Conservation (phyloP, 2,329 filamentous ascomycete species). For the Davidsoniella neocaledoniae region DNA sequence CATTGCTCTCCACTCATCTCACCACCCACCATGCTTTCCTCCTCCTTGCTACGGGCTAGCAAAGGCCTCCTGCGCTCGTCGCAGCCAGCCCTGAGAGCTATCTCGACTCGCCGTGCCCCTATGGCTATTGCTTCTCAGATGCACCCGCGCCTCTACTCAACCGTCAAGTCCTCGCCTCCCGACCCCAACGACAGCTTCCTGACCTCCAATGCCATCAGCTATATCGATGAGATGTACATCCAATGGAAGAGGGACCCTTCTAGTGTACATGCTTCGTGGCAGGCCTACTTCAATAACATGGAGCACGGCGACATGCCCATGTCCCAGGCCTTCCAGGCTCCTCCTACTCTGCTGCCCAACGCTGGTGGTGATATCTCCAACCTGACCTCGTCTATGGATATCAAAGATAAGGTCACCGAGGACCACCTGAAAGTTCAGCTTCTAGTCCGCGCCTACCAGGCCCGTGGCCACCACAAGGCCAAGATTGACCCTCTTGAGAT, state of each 20-base stretch:
- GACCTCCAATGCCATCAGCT: conserved; percentile 91
- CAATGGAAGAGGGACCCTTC: conserved; percentile 88
- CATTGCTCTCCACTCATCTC: background rate
- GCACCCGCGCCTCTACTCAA: conserved; percentile 35
- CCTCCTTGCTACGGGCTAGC: conserved; percentile 27
- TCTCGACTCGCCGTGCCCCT: conserved; percentile 29
- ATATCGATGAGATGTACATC: conserved; percentile 99
- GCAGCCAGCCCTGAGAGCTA: conserved; percentile 29
- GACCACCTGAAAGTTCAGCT: conserved; percentile 90
- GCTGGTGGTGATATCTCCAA: conserved; percentile 63
- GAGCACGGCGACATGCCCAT: conserved; percentile 96
- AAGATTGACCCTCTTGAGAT: conserved; percentile 94
- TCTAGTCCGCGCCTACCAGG: conserved; percentile 92
- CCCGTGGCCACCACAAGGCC: conserved; percentile 94
- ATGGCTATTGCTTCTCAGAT: conserved; percentile 26
- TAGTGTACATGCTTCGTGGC: conserved; percentile 96
- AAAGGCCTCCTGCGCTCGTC: conserved; percentile 40
- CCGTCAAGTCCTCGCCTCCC: conserved; percentile 32
- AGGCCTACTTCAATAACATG: conserved; percentile 99
- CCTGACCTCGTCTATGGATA: conserved; percentile 51
- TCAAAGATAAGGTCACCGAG: conserved; percentile 73
- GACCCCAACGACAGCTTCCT: conserved; percentile 94
- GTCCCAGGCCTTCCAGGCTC: conserved; percentile 90
- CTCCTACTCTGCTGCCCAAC: conserved; percentile 75
- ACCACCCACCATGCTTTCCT: conserved; percentile 10